These are phyloP conservation scores for Penicillium sp. DNA, from an alignment of 2,329 filamentous ascomycete species.

Conservation along the genomic window DNA sequence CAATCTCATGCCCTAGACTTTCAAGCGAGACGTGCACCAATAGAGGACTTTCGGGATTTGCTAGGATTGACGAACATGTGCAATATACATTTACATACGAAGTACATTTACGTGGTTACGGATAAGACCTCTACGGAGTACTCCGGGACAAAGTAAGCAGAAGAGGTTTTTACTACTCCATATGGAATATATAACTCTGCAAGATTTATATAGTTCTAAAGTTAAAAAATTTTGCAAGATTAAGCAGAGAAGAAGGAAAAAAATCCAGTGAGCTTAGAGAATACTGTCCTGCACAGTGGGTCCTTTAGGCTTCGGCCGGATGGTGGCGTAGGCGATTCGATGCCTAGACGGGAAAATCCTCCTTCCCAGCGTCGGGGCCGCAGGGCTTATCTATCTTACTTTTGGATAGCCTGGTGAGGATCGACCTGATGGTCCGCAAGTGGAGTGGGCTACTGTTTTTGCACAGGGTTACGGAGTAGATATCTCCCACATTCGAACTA, in stretches of 20 bases:
- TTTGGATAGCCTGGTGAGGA: constrained; percentile 18
- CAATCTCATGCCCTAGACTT: constrained; percentile 14
- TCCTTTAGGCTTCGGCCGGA: constrained; percentile 20
- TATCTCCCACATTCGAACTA: not conserved
- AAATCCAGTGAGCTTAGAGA: constrained; percentile 10
- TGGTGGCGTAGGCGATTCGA: constrained; percentile 23
- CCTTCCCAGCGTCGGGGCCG: constrained; percentile 22
- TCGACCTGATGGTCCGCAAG: constrained; percentile 22
- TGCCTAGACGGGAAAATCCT: constrained; percentile 27
- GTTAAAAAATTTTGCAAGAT: not conserved
- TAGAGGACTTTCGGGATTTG: constrained; percentile 8
- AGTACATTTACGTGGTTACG: not conserved
- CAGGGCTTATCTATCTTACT: constrained; percentile 29
- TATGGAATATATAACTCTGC: not conserved
- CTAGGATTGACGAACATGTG: not conserved
- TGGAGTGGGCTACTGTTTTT: constrained; percentile 18
- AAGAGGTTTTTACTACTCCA: not conserved
- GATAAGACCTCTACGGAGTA: not conserved
- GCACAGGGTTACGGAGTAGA: constrained; percentile 12
- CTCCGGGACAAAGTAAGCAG: not conserved
- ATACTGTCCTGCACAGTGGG: constrained; percentile 16
- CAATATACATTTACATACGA: not conserved
- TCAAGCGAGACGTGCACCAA: constrained; percentile 8
- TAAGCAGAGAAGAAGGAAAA: not conserved
- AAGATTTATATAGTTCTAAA: not conserved